phyloP scores from a whole-genome alignment of 345 rosid species.

The Atalantia buxifolia region DNA sequence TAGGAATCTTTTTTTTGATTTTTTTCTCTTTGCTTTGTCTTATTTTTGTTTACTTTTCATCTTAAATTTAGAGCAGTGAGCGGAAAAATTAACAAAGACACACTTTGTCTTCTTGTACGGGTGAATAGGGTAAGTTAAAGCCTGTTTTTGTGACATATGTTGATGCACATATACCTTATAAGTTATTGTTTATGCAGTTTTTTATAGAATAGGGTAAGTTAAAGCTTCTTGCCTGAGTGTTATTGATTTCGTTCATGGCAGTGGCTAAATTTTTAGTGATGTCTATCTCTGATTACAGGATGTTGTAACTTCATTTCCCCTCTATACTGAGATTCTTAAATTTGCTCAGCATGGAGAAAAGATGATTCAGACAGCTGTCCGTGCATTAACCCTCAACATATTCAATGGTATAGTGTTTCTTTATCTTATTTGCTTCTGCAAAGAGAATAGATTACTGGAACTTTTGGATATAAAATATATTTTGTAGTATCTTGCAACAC shows the following conservation, averaged over 20 bases:
- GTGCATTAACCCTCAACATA: conserved; percentile 62
- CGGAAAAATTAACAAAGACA: conserved; percentile 54
- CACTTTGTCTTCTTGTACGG: conserved; percentile 63
- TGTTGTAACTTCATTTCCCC: conserved; percentile 52
- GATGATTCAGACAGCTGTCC: conserved; percentile 78
- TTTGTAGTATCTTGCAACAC: conserved; percentile 20
- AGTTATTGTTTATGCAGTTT: not conserved
- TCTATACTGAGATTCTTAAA: conserved; percentile 61
- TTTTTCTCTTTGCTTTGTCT: not conserved
- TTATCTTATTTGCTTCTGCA: conserved; percentile 3
- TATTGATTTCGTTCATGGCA: not conserved
- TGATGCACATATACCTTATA: not conserved
- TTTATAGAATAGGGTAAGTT: not conserved
- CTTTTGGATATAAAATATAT: not conserved
- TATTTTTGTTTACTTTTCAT: conserved; percentile 6
- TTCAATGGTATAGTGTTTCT: conserved; percentile 41
- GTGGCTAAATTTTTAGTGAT: not conserved
- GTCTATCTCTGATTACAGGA: conserved; percentile 34
- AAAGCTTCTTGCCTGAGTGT: not conserved
- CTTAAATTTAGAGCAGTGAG: conserved; percentile 58
- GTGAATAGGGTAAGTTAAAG: conserved; percentile 51
- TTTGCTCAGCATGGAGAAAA: conserved; percentile 65
- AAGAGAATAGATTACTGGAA: conserved; percentile 4
- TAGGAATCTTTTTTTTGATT: not conserved
- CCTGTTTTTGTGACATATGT: not conserved